Conservation (phyloP, 768 basidiomycete species). For the Crassisporium funariophilum region DNA sequence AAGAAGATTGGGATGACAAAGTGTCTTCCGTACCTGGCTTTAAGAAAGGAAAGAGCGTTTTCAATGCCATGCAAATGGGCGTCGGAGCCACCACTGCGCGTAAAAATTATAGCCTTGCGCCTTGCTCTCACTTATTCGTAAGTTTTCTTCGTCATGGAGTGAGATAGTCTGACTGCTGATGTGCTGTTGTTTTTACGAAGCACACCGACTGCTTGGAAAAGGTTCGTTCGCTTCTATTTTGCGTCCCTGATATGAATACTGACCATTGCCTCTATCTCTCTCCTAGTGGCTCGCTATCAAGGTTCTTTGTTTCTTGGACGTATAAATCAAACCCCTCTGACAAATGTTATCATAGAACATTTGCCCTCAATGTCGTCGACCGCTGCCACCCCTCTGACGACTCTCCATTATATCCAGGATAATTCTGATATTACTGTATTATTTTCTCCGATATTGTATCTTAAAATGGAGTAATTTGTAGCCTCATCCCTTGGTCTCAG, state of each 20-base stretch:
- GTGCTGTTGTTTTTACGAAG: slow-evolving; percentile 35
- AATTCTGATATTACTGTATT: not conserved
- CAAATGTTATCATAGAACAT: slow-evolving; percentile 59
- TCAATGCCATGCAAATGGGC: slow-evolving; percentile 46
- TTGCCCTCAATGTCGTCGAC: slow-evolving; percentile 88
- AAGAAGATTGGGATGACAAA: slow-evolving; percentile 28
- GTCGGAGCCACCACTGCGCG: slow-evolving; percentile 48
- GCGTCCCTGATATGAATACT: slow-evolving; percentile 3
- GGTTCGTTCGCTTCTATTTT: slow-evolving; percentile 36
- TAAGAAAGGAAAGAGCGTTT: slow-evolving; percentile 25
- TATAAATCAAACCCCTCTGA: slow-evolving; percentile 7
- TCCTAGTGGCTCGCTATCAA: slow-evolving; percentile 75
- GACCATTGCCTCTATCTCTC: slow-evolving; percentile 7
- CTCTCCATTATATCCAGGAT: not conserved
- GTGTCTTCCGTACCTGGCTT: slow-evolving; percentile 10
- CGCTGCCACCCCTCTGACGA: slow-evolving; percentile 72
- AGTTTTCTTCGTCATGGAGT: slow-evolving; percentile 31
- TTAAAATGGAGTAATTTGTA: not conserved
- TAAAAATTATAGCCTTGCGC: slow-evolving; percentile 82
- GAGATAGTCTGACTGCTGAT: not conserved
- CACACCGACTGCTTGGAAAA: slow-evolving; percentile 88
- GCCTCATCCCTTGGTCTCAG: too few relatives aligned
- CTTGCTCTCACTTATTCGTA: slow-evolving; percentile 88
- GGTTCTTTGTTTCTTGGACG: slow-evolving; percentile 33
- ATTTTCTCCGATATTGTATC: not conserved